Base-by-base conservation (phyloP, 1,139 yeast genomes). In the Kluyveromyces sp. region DNA sequence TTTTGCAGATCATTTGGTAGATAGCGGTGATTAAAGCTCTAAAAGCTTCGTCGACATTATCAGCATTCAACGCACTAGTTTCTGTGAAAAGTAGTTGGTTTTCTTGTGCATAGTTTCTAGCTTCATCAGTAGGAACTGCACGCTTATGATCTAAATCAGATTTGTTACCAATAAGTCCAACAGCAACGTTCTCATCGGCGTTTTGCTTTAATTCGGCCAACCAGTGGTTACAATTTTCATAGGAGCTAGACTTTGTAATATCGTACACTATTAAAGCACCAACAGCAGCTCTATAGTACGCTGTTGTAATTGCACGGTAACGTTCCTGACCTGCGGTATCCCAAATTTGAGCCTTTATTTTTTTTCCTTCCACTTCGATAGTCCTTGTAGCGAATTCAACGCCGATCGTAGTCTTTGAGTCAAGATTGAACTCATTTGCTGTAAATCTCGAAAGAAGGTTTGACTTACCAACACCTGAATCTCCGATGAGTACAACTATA, bases 301-400 rank as follows among this genome's bases (percentile, higher is more conserved):
- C 98, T 51, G 95, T 83, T 37, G 98, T 94, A 63, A 92, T 92
- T 45, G 98, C 97, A 60, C 98, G 80, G 72, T 92, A 92, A 65
- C 98, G 80, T 69, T 92, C 98, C 72, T 92, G 98, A 50, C 98
- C 98, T 2, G 98, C 98, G 30, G 98, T 92, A 67, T 92, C 98
- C 98, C 98, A 92, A 63, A 92, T 89, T 68, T 94, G 98, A 6
- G 97, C 97, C 69, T 92, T 92, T 62, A 94, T 89, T 63, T 95
- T 77, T 69, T 90, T 92, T 50, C 95, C 95, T 60, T 92, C 97
- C 48, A 92, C 90, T 60, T 86, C 95, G 48, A 92, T 81, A 2
- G 97, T 90, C 66, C 97, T 78, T 36, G 97, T 94, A 41, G 97
- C 97, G 73, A 92, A 94, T 67, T 94, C 98, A 42, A 92, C 98